phyloP scores from a whole-genome alignment of 2,329 filamentous ascomycete species.

The Coleophoma cylindrospora region DNA sequence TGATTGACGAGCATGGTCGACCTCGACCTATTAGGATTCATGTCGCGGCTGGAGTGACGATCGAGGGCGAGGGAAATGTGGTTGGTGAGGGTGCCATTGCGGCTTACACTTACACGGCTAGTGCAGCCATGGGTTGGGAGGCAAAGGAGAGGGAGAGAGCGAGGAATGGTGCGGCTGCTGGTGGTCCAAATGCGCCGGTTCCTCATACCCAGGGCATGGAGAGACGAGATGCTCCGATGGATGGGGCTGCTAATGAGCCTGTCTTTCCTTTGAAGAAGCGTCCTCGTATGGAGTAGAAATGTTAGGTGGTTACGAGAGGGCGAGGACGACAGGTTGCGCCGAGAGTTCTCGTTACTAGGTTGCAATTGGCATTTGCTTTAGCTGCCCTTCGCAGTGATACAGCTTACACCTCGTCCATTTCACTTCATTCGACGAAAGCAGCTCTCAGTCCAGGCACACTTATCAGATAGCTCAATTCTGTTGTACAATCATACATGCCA shows the following conservation, averaged over 20 bases:
- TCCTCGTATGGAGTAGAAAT: too few species aligned
- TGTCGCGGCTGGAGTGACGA: slow-evolving; percentile 39
- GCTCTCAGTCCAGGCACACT: slow-evolving; percentile 1
- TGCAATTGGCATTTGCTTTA: too few species aligned
- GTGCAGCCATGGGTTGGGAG: background rate
- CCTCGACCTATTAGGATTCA: slow-evolving; percentile 36
- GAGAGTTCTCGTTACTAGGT: too few species aligned
- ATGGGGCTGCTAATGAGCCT: too few species aligned
- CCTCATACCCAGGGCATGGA: too few species aligned
- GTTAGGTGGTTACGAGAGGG: too few species aligned
- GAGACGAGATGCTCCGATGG: too few species aligned
- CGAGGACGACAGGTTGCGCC: too few species aligned
- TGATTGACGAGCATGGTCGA: slow-evolving; percentile 40
- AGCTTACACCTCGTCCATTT: too few species aligned
- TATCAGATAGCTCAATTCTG: slow-evolving; percentile 5
- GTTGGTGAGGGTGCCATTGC: slow-evolving; percentile 27
- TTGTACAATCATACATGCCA: slow-evolving; percentile 5
- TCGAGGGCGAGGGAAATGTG: slow-evolving; percentile 39
- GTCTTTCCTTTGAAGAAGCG: too few species aligned
- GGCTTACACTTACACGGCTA: background rate
- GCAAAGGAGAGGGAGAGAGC: background rate
- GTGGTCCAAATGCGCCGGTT: background rate
- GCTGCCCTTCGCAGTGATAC: too few species aligned
- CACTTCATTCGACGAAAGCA: too few species aligned
- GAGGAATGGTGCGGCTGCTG: background rate